Evolutionary conservation across 2,329 filamentous ascomycete species (phyloP).

Genomic region (Aspergillus fijiensis): DNA sequence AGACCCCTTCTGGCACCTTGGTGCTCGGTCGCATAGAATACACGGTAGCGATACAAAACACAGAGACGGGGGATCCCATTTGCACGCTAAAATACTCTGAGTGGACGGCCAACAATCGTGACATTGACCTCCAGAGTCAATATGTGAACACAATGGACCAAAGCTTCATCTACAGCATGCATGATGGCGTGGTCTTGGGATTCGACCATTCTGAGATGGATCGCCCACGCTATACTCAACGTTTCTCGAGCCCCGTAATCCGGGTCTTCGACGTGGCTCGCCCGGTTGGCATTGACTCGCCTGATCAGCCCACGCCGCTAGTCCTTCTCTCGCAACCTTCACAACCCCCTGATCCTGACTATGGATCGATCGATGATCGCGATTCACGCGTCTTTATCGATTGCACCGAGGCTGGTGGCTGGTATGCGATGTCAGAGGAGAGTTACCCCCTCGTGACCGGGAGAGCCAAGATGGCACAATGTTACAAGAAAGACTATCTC

Average conservation of each 20-base stretch:
- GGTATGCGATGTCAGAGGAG: constrained; percentile 88
- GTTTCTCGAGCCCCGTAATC: constrained; percentile 74
- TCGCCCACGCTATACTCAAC: constrained; percentile 63
- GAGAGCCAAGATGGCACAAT: constrained; percentile 58
- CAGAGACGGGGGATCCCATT: constrained; percentile 69
- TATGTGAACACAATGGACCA: constrained; percentile 79
- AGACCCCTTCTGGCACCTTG: constrained; percentile 69
- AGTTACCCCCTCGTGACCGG: constrained; percentile 83
- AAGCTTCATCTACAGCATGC: constrained; percentile 82
- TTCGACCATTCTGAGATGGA: constrained; percentile 65
- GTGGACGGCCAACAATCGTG: constrained; percentile 89
- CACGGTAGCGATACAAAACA: constrained; percentile 78
- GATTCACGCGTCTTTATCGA: constrained; percentile 78
- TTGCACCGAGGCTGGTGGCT: constrained; percentile 78
- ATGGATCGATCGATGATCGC: constrained; percentile 50
- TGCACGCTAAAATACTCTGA: constrained; percentile 91
- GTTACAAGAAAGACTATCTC: constrained; percentile 55
- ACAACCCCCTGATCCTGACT: constrained; percentile 55
- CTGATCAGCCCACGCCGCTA: constrained; percentile 65
- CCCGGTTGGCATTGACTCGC: constrained; percentile 64
- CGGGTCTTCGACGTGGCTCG: constrained; percentile 86
- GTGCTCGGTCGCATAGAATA: constrained; percentile 87
- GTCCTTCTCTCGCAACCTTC: constrained; percentile 83
- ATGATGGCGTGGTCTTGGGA: constrained; percentile 80
- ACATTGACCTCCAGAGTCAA: constrained; percentile 81